phyloP scores from a whole-genome alignment of 2,329 filamentous ascomycete species.

The Sordariomycetes sp. region DNA sequence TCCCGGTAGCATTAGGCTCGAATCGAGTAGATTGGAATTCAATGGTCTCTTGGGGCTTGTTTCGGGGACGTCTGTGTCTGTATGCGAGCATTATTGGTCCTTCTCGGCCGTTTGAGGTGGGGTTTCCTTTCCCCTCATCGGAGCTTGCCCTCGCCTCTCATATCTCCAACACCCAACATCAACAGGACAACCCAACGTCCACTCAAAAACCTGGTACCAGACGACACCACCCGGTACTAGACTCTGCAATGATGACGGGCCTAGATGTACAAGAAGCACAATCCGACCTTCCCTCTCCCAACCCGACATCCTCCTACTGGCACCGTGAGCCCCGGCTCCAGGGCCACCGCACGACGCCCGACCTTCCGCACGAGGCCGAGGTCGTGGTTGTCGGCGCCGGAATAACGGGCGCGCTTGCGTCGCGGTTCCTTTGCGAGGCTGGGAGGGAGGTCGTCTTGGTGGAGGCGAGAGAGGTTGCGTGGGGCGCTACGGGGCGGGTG shows the following conservation, averaged over 20 bases:
- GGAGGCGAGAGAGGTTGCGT: slow-evolving; percentile 69
- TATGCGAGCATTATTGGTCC: background rate
- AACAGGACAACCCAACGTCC: background rate
- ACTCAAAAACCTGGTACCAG: too few species aligned
- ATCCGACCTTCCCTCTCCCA: slow-evolving; percentile 43
- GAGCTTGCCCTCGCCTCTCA: background rate
- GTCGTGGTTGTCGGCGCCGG: slow-evolving; percentile 63
- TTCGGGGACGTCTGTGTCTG: background rate
- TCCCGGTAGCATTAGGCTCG: background rate
- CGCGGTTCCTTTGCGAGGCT: slow-evolving; percentile 41
- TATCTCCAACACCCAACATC: background rate
- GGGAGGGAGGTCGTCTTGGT: slow-evolving; percentile 52
- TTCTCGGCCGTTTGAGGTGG: background rate
- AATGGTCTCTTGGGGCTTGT: background rate
- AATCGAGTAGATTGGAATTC: background rate
- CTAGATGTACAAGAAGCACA: slow-evolving; percentile 18
- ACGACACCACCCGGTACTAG: background rate
- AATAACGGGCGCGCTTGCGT: slow-evolving; percentile 62
- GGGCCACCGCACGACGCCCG: slow-evolving; percentile 52
- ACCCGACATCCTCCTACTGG: slow-evolving; percentile 60
- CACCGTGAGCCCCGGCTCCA: slow-evolving; percentile 52
- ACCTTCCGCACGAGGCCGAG: slow-evolving; percentile 50
- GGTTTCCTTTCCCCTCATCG: background rate
- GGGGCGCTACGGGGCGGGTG: slow-evolving; percentile 71
- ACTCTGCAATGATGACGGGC: slow-evolving; percentile 15